Percentiles rank a stretch among this genome's conserved stretches.
Conservation (phyloP, 1,139 yeast genomes). For the Diutina siamensis region DNA sequence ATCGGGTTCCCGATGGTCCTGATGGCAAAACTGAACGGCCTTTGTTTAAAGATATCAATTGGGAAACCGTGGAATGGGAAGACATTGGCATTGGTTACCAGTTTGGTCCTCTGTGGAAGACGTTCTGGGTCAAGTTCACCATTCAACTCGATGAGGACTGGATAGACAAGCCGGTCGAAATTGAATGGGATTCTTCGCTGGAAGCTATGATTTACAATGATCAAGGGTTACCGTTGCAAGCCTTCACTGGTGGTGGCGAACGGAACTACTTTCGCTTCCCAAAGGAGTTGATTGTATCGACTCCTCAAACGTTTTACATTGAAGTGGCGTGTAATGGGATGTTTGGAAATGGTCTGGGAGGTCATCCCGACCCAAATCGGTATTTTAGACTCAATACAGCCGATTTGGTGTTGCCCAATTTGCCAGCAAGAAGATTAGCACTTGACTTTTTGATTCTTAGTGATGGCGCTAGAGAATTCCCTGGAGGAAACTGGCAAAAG, state of each 20-base stretch:
- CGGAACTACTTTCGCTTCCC: constrained; percentile 69
- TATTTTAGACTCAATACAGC: constrained; percentile 58
- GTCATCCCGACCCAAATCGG: constrained; percentile 56
- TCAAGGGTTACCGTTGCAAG: constrained; percentile 63
- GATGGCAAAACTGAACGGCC: constrained; percentile 53
- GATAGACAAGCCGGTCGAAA: constrained; percentile 42
- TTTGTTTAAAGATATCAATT: constrained; percentile 51
- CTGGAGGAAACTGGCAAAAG: constrained; percentile 50
- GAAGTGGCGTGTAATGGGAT: constrained; percentile 93
- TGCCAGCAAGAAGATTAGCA: constrained; percentile 65
- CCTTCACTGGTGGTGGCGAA: constrained; percentile 73
- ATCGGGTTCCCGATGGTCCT: constrained; percentile 48
- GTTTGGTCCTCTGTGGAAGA: constrained; percentile 96
- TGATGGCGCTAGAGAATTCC: constrained; percentile 84
- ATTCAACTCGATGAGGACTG: constrained; percentile 54
- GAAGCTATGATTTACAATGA: constrained; percentile 73
- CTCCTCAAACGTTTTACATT: constrained; percentile 50
- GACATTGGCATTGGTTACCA: constrained; percentile 55
- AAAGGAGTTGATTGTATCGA: constrained; percentile 28
- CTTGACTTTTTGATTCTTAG: constrained; percentile 82
- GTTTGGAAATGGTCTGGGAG: constrained; percentile 71
- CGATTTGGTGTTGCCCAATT: constrained; percentile 71
- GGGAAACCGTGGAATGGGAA: constrained; percentile 42
- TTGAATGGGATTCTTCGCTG: constrained; percentile 80
- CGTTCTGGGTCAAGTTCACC: constrained; percentile 80